phyloP scores from a whole-genome alignment of 257 asterid genomes.

The Solanum phureja region DNA sequence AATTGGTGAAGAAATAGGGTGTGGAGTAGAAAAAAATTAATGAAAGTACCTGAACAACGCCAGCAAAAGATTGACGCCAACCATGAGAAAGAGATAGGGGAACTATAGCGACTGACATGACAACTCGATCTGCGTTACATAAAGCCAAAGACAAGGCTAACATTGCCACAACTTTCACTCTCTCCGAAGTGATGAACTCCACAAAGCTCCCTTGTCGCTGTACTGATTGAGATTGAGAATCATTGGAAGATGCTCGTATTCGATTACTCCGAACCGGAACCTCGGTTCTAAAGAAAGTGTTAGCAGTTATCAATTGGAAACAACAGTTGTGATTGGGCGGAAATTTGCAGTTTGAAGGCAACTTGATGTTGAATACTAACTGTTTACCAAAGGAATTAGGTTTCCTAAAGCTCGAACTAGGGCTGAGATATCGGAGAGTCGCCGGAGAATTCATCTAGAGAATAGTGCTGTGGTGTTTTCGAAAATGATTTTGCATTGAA shows the following conservation, averaged over 20 bases:
- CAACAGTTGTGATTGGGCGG: background rate
- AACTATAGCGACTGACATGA: slow-evolving; percentile 97
- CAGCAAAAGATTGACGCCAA: slow-evolving; percentile 88
- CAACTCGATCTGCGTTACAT: slow-evolving; percentile 95
- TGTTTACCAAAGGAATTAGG: background rate
- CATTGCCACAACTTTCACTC: slow-evolving; percentile 96
- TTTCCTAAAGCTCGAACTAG: background rate
- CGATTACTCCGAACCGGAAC: background rate
- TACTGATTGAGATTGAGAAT: slow-evolving; percentile 22
- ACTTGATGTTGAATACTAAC: background rate
- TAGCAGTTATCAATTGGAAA: background rate
- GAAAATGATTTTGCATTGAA: background rate
- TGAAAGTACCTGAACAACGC: slow-evolving; percentile 74
- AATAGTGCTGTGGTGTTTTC: background rate
- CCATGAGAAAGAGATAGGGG: slow-evolving; percentile 70
- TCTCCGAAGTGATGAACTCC: slow-evolving; percentile 94
- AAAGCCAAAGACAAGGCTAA: slow-evolving; percentile 82
- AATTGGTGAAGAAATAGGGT: background rate
- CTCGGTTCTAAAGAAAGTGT: background rate
- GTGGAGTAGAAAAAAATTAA: background rate
- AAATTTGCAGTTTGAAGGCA: background rate
- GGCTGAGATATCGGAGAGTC: background rate
- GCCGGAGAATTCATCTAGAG: background rate
- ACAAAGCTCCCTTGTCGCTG: slow-evolving; percentile 30
- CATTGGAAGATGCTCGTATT: slow-evolving; percentile 23